Evolutionary conservation across 495 filamentous ascomycete species (phyloP).

Genomic region (Daldinia caldariorum): DNA sequence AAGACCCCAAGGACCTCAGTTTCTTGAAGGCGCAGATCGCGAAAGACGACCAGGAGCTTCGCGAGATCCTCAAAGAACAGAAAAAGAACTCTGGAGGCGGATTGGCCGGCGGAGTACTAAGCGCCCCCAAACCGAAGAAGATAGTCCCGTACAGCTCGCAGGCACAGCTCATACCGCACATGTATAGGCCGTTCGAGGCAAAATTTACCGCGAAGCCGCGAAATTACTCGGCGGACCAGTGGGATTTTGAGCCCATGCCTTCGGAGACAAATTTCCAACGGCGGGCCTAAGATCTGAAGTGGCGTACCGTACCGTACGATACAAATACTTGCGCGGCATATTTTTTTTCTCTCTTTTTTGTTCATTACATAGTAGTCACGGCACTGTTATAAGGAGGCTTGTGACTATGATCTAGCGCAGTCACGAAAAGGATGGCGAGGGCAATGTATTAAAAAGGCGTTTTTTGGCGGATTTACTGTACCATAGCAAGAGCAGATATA

Average conservation of each 20-base stretch:
- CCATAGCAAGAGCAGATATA: background rate
- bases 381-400: conserved; percentile 9
- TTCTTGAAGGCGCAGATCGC: conserved; percentile 89
- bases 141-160: conserved; percentile 45
- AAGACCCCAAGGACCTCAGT: conserved; percentile 52
- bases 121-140: conserved; percentile 37
- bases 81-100: conserved; percentile 38
- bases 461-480: conserved; percentile 4
- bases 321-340: background rate
- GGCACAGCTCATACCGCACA: conserved; percentile 42
- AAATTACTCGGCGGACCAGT: conserved; percentile 16
- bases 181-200: conserved; percentile 43
- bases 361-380: conserved; percentile 4
- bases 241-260: conserved; percentile 43
- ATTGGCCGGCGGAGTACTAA: background rate
- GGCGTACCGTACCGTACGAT: conserved; percentile 6
- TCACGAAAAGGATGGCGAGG: conserved; percentile 1
- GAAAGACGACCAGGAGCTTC: conserved; percentile 75
- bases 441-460: conserved; percentile 29
- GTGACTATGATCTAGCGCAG: background rate
- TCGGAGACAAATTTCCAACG: background rate
- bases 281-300: conserved; percentile 1
- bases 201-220: conserved; percentile 34
- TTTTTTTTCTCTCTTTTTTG: background rate
- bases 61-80: conserved; percentile 73